Evolutionary conservation across 192 early-diverging fungal genomes (phyloP).

Genomic region (Mortierella hygrophila): DNA sequence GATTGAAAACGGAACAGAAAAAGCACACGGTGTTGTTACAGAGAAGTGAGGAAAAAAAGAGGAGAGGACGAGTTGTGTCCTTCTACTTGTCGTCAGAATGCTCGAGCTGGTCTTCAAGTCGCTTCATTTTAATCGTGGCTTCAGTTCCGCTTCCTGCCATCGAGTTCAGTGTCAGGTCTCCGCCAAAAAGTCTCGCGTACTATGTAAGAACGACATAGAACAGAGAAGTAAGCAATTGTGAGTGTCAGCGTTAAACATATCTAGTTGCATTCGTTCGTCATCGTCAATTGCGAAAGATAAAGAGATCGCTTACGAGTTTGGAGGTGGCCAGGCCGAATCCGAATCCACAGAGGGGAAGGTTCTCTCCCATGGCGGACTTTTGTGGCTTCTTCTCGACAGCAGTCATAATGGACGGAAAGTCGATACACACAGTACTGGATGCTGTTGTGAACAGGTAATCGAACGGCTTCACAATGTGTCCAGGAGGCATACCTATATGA

Average conservation of each 20-base stretch:
- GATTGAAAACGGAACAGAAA: background rate
- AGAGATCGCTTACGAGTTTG: constrained; percentile 25
- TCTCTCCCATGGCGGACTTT: constrained; percentile 32
- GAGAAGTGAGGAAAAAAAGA: background rate
- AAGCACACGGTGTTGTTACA: background rate
- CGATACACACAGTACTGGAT: constrained; percentile 38
- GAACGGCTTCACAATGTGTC: constrained; percentile 20
- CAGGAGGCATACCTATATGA: constrained; percentile 30
- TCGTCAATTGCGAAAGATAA: background rate
- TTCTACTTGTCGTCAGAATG: constrained; percentile 17
- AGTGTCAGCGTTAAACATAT: background rate
- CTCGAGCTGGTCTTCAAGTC: constrained; percentile 44
- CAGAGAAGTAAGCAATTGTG: background rate
- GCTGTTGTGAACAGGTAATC: constrained; percentile 51
- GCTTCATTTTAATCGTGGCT: constrained; percentile 16
- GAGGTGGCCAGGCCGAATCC: constrained; percentile 53
- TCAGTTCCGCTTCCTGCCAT: constrained; percentile 38
- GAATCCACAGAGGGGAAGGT: constrained; percentile 48
- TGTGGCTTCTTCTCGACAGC: constrained; percentile 43
- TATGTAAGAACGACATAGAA: background rate
- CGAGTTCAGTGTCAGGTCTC: constrained; percentile 35
- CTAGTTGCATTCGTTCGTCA: too few relatives aligned
- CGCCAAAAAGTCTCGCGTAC: constrained; percentile 50
- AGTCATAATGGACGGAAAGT: constrained; percentile 45
- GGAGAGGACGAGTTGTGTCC: background rate